These are phyloP conservation scores for Dittrichia graveolens DNA, from an alignment of 129 eudicot genomes.

Conservation along the genomic window DNA sequence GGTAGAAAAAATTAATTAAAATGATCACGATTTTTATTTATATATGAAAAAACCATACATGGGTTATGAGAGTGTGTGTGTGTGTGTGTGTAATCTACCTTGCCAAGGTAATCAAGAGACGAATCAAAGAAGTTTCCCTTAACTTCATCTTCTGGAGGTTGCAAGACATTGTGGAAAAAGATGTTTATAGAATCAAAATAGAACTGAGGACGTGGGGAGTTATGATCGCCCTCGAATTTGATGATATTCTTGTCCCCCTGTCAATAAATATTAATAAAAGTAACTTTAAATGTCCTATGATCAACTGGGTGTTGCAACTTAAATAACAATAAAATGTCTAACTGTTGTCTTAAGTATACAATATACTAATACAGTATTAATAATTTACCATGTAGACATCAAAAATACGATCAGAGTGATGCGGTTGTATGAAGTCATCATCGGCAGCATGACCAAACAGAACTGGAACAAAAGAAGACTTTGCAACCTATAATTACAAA, in stretches of 20 bases:
- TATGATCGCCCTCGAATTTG: constrained; percentile 98
- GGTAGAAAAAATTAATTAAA: constrained; percentile 17
- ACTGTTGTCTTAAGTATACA: not conserved
- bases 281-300: not conserved
- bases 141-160: constrained; percentile 79
- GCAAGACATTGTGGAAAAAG: constrained; percentile 90
- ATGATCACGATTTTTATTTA: constrained; percentile 2
- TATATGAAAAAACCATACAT: no score
- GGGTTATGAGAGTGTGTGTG: not conserved
- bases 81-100: constrained; percentile 43
- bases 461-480: constrained; percentile 83
- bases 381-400: constrained; percentile 85
- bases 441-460: constrained; percentile 86
- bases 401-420: constrained; percentile 84
- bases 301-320: not conserved
- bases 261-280: constrained; percentile 16
- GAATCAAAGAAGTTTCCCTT: constrained; percentile 59
- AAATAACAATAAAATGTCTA: not conserved
- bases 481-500: constrained; percentile 64
- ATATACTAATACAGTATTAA: not conserved
- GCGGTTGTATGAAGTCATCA: constrained; percentile 94
- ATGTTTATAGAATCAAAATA: constrained; percentile 96
- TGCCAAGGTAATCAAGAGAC: constrained; percentile 59
- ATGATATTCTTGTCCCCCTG: constrained; percentile 98
- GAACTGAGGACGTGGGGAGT: constrained; percentile 95